phyloP scores from a whole-genome alignment of 1,284 basidiomycete species.

The Irpex rosettiformis region DNA sequence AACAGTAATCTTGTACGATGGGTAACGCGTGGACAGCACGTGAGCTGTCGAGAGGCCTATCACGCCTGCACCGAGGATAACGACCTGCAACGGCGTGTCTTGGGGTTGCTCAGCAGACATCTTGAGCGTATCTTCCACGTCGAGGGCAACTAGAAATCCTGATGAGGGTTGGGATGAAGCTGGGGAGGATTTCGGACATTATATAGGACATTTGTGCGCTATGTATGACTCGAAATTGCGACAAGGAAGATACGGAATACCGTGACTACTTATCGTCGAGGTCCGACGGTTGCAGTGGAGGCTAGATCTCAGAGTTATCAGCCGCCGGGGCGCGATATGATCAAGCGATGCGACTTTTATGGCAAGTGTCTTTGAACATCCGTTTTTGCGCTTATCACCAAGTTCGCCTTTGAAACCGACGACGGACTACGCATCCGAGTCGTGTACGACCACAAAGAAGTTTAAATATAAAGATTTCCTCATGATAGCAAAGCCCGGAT shows the following conservation, averaged over 20 bases:
- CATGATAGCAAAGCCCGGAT: background rate
- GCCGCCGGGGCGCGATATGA: background rate
- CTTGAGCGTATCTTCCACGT: too few species aligned
- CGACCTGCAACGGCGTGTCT: slow-evolving; percentile 22
- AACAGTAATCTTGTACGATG: slow-evolving; percentile 46
- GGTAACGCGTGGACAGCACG: slow-evolving; percentile 27
- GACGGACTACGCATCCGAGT: background rate
- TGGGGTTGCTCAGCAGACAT: background rate
- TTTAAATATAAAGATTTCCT: background rate
- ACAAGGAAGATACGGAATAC: background rate
- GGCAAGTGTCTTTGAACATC: background rate
- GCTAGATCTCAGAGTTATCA: background rate
- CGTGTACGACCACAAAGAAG: background rate
- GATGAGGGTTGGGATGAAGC: background rate
- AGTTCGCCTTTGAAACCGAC: too few species aligned
- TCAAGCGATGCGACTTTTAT: background rate
- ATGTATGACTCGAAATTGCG: background rate
- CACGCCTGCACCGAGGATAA: slow-evolving; percentile 53
- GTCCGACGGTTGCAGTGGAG: background rate
- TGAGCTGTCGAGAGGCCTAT: slow-evolving; percentile 45
- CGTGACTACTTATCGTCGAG: background rate
- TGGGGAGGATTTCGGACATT: background rate
- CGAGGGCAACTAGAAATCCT: too few species aligned
- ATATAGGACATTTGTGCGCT: too few species aligned
- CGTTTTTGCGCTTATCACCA: background rate